Evolutionary conservation across 2,329 filamentous ascomycete genomes (phyloP), one percentile per base, ranked within the genome.

Genomic region (Fusarium sp.): DNA sequence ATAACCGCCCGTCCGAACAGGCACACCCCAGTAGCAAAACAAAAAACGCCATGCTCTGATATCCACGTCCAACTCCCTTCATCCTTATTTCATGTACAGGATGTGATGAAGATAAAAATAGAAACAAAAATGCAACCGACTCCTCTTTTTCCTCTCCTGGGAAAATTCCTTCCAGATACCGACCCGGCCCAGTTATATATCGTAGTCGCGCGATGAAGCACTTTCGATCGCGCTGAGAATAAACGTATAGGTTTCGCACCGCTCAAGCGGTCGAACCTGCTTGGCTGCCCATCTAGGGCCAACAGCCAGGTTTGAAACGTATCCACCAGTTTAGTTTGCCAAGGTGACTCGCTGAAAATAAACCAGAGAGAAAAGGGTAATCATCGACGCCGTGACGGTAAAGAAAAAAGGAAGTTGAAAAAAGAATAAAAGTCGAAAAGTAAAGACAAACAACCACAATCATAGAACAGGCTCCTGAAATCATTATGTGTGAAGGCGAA

Each of bases 151-250:
- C 63, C 68, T 66, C 69, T 70, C 61, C 60, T 51, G 59, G 59
- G 60, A 68, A 67, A 56, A 49, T 42, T 34, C 57, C 49, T 55
- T 67, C 60, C 52, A 55, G 45, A 45, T 59, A 60, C 60, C 59
- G 57, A 72, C 66, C 64, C 66, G 63, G 64, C 46, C 73, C 63
- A 72, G 60, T 75, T 75, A 59, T 75, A 44, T 75, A 68, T 75
- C 68, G 57, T 73, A 66, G 57, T 56, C 63, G 53, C 73, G 63
- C 74, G 74, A 72, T 53, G 74, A 76, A 76, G 74, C 74, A 73
- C 74, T 76, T 76, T 76, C 74, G 67, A 76, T 75, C 74, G 70
- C 68, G 62, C 63, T 55, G 59, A 68, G 61, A 73, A 71, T 74
- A 75, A 76, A 76, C 74, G 73, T 75, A 73, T 74, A 71, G 72